Evolutionary conservation across 2,329 filamentous ascomycete genomes (phyloP).

Genomic region (Penicillium sp.): DNA sequence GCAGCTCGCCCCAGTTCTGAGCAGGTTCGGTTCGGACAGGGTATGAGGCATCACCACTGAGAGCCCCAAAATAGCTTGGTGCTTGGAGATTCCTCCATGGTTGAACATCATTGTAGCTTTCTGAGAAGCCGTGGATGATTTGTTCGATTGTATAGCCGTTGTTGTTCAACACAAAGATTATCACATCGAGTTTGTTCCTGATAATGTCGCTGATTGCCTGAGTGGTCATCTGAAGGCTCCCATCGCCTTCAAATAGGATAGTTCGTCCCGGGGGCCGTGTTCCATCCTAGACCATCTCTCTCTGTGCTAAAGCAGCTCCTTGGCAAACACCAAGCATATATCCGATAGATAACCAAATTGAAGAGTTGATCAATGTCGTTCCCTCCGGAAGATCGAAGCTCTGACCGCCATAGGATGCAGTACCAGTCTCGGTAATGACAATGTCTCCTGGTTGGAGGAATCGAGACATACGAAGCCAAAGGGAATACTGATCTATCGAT

Average conservation of each 20-base stretch:
- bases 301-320: constrained; percentile 6
- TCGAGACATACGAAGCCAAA: constrained; percentile 7
- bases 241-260: constrained; percentile 81
- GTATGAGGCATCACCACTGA: background rate
- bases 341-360: constrained; percentile 12
- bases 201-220: constrained; percentile 84
- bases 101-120: constrained; percentile 71
- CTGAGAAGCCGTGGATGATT: constrained; percentile 71
- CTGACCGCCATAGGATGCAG: constrained; percentile 5
- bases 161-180: constrained; percentile 80
- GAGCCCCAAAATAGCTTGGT: background rate
- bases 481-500: background rate
- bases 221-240: constrained; percentile 77
- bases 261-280: constrained; percentile 49
- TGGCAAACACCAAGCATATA: constrained; percentile 9
- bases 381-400: constrained; percentile 1
- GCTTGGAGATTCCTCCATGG: constrained; percentile 2
- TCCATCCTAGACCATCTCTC: background rate
- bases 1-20: background rate
- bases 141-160: constrained; percentile 78
- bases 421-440: constrained; percentile 13
- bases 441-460: constrained; percentile 9
- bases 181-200: constrained; percentile 68
- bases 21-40: background rate
- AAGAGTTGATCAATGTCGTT: constrained; percentile 8